Conservation (phyloP, 129 eudicot genomes). For the Solidago caesia region DNA sequence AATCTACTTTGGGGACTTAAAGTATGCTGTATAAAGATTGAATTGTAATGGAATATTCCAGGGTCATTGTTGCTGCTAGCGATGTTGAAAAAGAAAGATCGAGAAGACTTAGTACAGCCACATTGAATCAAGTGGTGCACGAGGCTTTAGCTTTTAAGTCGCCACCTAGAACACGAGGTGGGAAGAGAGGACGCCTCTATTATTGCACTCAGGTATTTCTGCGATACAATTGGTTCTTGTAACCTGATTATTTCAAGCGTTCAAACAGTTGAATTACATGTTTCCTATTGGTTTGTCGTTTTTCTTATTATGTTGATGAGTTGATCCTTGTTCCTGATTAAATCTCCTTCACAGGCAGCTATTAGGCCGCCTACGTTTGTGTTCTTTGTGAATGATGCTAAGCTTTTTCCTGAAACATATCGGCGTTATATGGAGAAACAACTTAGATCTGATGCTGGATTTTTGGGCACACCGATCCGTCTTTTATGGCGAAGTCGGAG, state of each 20-base stretch:
- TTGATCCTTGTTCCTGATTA: constrained; percentile 10
- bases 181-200: constrained; percentile 88
- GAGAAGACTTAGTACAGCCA: constrained; percentile 87
- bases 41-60: constrained; percentile 25
- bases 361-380: constrained; percentile 95
- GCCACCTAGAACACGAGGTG: constrained; percentile 97
- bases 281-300: constrained; percentile 1
- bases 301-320: constrained; percentile 7
- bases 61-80: constrained; percentile 87
- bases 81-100: constrained; percentile 93
- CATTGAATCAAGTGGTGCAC: constrained; percentile 76
- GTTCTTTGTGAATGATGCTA: constrained; percentile 97
- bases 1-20: background rate
- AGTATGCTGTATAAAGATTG: background rate
- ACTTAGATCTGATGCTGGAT: constrained; percentile 87
- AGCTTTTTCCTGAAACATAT: constrained; percentile 86
- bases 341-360: constrained; percentile 67
- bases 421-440: constrained; percentile 98
- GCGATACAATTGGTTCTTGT: background rate
- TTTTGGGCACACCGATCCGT: constrained; percentile 89
- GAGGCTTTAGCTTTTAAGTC: constrained; percentile 97
- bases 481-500: constrained; percentile 94
- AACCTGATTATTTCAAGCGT: constrained; percentile 1
- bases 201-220: constrained; percentile 89
- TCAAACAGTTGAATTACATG: background rate